Percentiles rank a stretch among this genome's conserved stretches.
phyloP scores from a whole-genome alignment of 306 rosid genomes.

The Corylus americana region DNA sequence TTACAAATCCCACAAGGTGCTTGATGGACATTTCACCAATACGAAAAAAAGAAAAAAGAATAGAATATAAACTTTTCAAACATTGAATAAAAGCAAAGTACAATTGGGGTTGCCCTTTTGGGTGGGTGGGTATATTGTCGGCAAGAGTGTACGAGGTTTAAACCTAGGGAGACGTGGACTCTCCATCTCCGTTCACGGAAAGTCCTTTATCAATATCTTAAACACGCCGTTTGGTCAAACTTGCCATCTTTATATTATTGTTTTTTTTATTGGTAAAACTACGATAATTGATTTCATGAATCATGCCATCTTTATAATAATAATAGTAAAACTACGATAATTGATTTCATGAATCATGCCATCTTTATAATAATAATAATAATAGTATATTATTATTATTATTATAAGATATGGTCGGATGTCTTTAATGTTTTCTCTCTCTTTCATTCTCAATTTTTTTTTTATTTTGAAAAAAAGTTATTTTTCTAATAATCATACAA shows the following conservation, averaged over 20 bases:
- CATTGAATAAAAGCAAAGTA: background rate
- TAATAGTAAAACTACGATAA: too few species aligned
- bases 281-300: background rate
- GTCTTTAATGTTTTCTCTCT: too few species aligned
- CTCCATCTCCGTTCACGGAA: conserved; percentile 59
- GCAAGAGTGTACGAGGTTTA: conserved; percentile 77
- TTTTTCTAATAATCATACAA: too few species aligned
- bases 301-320: conserved; percentile 4
- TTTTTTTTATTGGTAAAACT: too few species aligned
- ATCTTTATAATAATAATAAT: conserved; percentile 10
- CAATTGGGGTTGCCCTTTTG: conserved; percentile 29
- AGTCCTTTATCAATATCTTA: conserved; percentile 24
- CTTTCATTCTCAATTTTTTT: too few species aligned
- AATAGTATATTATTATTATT: background rate
- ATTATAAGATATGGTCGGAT: too few species aligned
- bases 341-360: background rate
- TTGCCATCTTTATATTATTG: conserved; percentile 29
- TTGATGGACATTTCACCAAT: too few species aligned
- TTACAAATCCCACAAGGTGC: background rate
- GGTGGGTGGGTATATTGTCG: conserved; percentile 38
- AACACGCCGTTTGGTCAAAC: conserved; percentile 29
- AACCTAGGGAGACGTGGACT: conserved; percentile 72
- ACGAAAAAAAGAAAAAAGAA: background rate
- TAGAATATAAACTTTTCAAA: background rate
- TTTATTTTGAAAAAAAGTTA: too few species aligned